Evolutionary conservation across 805 yeast genomes (phyloP).

Genomic region (Candida dajiaensis): DNA sequence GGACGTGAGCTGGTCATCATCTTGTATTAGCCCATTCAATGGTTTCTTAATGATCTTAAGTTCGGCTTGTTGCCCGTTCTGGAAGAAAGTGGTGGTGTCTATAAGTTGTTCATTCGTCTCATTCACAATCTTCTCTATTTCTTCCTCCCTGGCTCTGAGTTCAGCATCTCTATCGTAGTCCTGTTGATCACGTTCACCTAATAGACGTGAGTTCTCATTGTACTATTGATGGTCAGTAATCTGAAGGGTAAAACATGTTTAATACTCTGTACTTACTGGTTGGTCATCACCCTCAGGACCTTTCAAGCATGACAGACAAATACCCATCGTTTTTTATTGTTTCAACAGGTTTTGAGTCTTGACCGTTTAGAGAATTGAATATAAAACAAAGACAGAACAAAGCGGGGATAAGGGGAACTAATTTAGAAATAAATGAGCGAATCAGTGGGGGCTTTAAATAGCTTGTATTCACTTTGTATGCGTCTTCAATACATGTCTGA

Average conservation of each 20-base stretch:
- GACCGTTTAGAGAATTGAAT: neutral
- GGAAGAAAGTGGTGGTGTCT: constrained; percentile 22
- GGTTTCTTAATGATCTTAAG: constrained; percentile 6
- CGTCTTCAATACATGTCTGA: no score
- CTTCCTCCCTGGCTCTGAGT: constrained; percentile 35
- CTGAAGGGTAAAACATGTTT: no score
- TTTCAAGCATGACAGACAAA: constrained; percentile 41
- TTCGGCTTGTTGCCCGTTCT: neutral
- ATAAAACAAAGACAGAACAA: neutral
- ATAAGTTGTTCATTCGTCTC: constrained; percentile 28
- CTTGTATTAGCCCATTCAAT: constrained; percentile 9
- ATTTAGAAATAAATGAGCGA: neutral
- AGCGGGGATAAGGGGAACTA: neutral
- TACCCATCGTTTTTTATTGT: no score
- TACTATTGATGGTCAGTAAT: constrained; percentile 13
- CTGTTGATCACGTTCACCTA: constrained; percentile 11
- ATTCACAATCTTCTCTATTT: constrained; percentile 39
- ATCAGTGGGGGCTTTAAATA: neutral
- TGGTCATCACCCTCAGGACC: constrained; percentile 34
- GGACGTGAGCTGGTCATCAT: constrained; percentile 1
- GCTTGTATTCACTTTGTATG: no score
- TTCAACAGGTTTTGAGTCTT: no score
- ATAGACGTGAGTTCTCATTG: constrained; percentile 32
- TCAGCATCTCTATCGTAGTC: constrained; percentile 19
- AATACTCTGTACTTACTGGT: constrained; percentile 26